Base-by-base conservation (phyloP, 208 protist genomes). In the Leishmania lainsoni region DNA sequence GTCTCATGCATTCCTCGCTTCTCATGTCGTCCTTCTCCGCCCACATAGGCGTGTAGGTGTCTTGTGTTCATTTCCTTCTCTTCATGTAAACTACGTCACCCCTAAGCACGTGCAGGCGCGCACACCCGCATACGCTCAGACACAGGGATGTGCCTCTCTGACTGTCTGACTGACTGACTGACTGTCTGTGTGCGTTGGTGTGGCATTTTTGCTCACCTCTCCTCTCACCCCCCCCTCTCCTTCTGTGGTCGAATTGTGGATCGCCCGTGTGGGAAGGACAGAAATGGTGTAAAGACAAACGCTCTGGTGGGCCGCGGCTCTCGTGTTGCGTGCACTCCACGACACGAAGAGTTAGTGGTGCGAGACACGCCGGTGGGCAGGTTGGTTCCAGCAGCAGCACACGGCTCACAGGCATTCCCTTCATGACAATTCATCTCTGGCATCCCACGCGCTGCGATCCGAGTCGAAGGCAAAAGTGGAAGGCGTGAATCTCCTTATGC, bases 41-140 rank as follows among this genome's bases (percentile, higher is more conserved):
- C 69, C 29, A 32, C 69, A 26, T 26, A 29, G 9, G 35, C 48
- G 75, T 35, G 17, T 45, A 29, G n/a, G 73, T 2, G 42, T 45
- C 42, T 45, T 77, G 49, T 74, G 22, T 79, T 61, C 49, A 10
- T 76, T 52, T 79, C 54, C 74, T 29, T 16, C 35, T 48, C 10
- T 73, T 49, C n/a, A 48, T 71, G 58, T 66, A 78, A 52, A 78
- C 73, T 81, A 56, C 39, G 70, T 66, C 51, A 59, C 26, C 81
- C 48, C 5, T 35, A 17, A 74, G 78, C 84, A 14, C 42, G 8
- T 76, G 79, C 39, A 49, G 22, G n/a, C 45, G 52, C 17, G 0
- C 69, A 2, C 69, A 51, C 69, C 16, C 45, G 26, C 66, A 71
- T 49, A 71, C 66, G 22, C 32, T 5, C 66, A 71, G n/a, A 26